Evolutionary conservation across 2,329 filamentous ascomycete genomes (phyloP).

Genomic region (Colletotrichum kahawae): DNA sequence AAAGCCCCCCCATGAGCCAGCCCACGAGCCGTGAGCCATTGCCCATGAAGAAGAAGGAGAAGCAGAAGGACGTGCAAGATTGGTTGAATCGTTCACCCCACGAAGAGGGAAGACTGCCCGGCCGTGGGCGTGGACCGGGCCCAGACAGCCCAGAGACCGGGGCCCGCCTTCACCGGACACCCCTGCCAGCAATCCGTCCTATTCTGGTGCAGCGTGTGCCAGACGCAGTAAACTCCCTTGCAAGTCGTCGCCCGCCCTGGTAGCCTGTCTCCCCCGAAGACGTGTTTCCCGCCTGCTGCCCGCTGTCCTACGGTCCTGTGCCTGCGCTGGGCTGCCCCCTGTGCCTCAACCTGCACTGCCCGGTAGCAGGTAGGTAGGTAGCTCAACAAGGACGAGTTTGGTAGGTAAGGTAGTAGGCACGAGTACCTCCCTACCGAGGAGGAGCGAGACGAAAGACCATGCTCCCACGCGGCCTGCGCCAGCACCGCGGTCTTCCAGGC

Average conservation of each 20-base stretch:
- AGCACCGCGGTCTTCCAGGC: not conserved
- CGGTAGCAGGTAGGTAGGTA: not conserved
- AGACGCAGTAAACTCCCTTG: not conserved
- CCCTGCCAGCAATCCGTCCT: slow-evolving; percentile 5
- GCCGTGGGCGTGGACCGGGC: not conserved
- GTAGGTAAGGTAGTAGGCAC: not conserved
- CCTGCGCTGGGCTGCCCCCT: slow-evolving; percentile 6
- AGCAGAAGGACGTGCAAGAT: not conserved
- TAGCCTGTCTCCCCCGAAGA: not conserved
- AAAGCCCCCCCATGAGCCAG: not conserved
- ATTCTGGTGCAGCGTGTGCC: not conserved
- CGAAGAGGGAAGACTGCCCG: not conserved
- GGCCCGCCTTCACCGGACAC: slow-evolving; percentile 8
- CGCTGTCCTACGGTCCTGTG: not conserved
- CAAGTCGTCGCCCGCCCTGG: not conserved
- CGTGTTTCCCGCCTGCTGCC: not conserved
- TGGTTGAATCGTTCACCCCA: not conserved
- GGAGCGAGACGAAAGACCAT: not conserved
- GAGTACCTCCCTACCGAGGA: not conserved
- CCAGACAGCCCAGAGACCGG: not conserved
- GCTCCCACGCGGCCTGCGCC: not conserved
- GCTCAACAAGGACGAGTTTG: not conserved
- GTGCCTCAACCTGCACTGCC: slow-evolving; percentile 17
- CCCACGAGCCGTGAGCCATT: not conserved
- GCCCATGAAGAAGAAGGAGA: not conserved